A percentile compares a stretch with the other conserved stretches of the same genome.
Evolutionary conservation across 495 filamentous ascomycete genomes (phyloP).

Genomic region (Penicillium longicatenatum): DNA sequence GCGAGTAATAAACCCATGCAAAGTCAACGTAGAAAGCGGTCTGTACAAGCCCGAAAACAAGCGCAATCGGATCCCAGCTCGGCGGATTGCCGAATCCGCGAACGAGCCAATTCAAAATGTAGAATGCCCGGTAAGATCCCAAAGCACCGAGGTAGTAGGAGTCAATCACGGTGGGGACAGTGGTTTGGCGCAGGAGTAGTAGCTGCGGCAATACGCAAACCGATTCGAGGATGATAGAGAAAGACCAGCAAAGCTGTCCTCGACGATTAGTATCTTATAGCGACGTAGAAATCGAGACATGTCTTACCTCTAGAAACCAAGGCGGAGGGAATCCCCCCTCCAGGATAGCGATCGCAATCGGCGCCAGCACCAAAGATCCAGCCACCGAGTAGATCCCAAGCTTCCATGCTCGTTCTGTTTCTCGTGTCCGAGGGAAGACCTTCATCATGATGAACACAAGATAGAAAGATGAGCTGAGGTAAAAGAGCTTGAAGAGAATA

Average conservation of each 20-base stretch:
- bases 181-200: slow-evolving; percentile 87
- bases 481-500: slow-evolving; percentile 85
- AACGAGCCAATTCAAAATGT: slow-evolving; percentile 90
- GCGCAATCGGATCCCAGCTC: slow-evolving; percentile 69
- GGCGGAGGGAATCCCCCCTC: slow-evolving; percentile 34
- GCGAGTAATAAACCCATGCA: slow-evolving; percentile 92
- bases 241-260: slow-evolving; percentile 71
- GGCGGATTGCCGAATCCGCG: slow-evolving; percentile 53
- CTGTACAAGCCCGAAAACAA: slow-evolving; percentile 87
- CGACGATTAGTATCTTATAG: slow-evolving; percentile 7
- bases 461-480: slow-evolving; percentile 81
- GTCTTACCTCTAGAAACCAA: slow-evolving; percentile 59
- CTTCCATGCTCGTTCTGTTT: slow-evolving; percentile 90
- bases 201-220: slow-evolving; percentile 90
- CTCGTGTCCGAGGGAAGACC: slow-evolving; percentile 82
- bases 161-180: slow-evolving; percentile 93
- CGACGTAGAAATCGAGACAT: not conserved
- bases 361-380: slow-evolving; percentile 61
- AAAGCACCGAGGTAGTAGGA: slow-evolving; percentile 89
- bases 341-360: slow-evolving; percentile 67
- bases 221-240: slow-evolving; percentile 89
- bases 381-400: slow-evolving; percentile 65
- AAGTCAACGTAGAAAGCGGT: slow-evolving; percentile 93
- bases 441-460: slow-evolving; percentile 85
- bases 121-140: slow-evolving; percentile 86